phyloP scores from a whole-genome alignment of 306 rosid species.

The Trifolium subterraneum region DNA sequence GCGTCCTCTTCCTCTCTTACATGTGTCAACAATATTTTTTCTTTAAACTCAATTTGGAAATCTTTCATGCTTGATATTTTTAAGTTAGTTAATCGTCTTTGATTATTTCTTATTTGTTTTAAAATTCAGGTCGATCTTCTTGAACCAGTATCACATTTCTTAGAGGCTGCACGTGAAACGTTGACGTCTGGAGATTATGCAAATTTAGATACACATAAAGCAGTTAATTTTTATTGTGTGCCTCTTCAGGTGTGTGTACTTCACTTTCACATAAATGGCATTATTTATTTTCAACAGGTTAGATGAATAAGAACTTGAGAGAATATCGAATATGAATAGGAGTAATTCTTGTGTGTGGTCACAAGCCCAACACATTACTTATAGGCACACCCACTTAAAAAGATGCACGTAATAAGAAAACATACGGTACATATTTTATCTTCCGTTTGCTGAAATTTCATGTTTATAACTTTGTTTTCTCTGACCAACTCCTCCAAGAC shows the following conservation, averaged over 20 bases:
- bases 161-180: slow-evolving; percentile 83
- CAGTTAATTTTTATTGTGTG: slow-evolving; percentile 74
- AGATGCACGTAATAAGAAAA: background rate
- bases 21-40: background rate
- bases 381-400: background rate
- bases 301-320: slow-evolving; percentile 2
- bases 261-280: slow-evolving; percentile 11
- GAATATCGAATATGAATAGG: background rate
- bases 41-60: slow-evolving; percentile 4
- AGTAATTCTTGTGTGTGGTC: background rate
- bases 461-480: no score
- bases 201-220: slow-evolving; percentile 66
- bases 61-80: slow-evolving; percentile 25
- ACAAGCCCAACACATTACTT: background rate
- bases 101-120: slow-evolving; percentile 20
- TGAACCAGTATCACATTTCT: slow-evolving; percentile 94
- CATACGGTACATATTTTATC: background rate
- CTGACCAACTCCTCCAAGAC: no score
- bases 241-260: slow-evolving; percentile 85
- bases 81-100: slow-evolving; percentile 22
- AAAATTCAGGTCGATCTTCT: slow-evolving; percentile 88
- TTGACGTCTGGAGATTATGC: slow-evolving; percentile 58
- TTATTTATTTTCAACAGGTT: slow-evolving; percentile 25
- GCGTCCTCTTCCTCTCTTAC: background rate
- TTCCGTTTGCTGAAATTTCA: no score